A percentile compares a stretch with the other conserved stretches of the same genome.
phyloP scores from a whole-genome alignment of 495 filamentous ascomycete species.

The Talaromyces liani region DNA sequence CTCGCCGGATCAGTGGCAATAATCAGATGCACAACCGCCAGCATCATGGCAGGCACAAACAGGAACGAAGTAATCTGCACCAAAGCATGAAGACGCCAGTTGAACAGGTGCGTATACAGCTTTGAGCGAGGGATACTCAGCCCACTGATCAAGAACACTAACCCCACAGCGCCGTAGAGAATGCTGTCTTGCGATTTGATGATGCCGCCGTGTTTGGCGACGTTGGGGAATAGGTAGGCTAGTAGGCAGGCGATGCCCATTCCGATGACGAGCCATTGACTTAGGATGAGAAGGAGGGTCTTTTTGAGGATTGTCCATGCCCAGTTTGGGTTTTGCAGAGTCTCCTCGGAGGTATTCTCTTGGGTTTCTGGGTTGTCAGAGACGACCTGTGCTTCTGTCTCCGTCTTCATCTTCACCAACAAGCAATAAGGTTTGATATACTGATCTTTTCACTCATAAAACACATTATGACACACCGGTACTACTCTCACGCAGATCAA shows the following conservation, averaged over 20 bases:
- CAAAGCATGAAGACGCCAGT: conserved; percentile 45
- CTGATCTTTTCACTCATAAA: neutral
- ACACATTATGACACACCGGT: neutral
- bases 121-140: conserved; percentile 46
- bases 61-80: conserved; percentile 46
- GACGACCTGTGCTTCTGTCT: neutral
- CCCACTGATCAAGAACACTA: conserved; percentile 49
- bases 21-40: conserved; percentile 40
- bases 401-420: neutral
- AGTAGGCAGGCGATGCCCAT: conserved; percentile 43
- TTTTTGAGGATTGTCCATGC: conserved; percentile 10
- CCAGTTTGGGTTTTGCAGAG: neutral
- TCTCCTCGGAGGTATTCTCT: neutral
- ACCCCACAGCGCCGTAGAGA: conserved; percentile 43
- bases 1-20: conserved; percentile 35
- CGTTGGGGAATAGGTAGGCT: conserved; percentile 45
- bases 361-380: neutral
- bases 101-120: conserved; percentile 38
- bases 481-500: neutral
- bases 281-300: conserved; percentile 30
- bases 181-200: conserved; percentile 48
- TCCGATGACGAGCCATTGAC: conserved; percentile 51
- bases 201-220: conserved; percentile 44
- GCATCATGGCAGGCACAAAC: conserved; percentile 38
- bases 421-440: neutral